These are phyloP conservation scores for Ceratobasidium sp. DNA, from an alignment of 1,284 basidiomycete species.

Conservation along the genomic window DNA sequence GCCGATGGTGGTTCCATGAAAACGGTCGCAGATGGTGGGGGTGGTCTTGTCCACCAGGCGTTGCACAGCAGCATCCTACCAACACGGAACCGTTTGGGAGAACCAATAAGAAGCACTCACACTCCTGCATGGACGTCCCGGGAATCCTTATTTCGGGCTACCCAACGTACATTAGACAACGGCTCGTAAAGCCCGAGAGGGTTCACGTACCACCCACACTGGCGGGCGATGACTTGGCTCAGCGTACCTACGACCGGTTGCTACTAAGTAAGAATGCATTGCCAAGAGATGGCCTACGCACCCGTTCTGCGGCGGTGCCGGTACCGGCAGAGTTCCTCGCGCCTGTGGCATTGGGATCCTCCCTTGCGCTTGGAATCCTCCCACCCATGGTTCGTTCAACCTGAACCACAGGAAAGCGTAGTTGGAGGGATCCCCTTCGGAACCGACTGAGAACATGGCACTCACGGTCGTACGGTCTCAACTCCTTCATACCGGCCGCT, in stretches of 20 bases:
- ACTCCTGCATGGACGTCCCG: background rate
- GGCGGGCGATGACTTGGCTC: constrained; percentile 32
- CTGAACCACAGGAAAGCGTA: background rate
- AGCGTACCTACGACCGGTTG: background rate
- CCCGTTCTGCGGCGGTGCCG: background rate
- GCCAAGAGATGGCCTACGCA: background rate
- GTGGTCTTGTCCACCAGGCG: too few relatives aligned
- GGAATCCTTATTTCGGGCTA: constrained; percentile 35
- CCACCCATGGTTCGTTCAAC: constrained; percentile 39
- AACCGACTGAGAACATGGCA: background rate
- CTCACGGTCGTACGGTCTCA: constrained; percentile 41
- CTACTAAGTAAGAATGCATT: background rate
- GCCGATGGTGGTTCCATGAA: too few relatives aligned
- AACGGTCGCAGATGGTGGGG: too few relatives aligned
- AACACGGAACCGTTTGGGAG: background rate
- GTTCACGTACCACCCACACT: constrained; percentile 34
- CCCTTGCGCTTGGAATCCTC: constrained; percentile 37
- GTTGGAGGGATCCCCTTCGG: background rate
- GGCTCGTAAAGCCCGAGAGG: background rate
- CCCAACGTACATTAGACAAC: background rate
- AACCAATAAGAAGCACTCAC: background rate
- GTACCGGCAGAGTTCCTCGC: background rate
- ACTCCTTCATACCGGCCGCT: constrained; percentile 42
- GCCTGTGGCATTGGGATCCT: background rate
- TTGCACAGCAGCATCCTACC: too few relatives aligned